These are phyloP conservation scores for Citrullus amarus DNA, from an alignment of 306 rosid genomes.

Conservation along the genomic window DNA sequence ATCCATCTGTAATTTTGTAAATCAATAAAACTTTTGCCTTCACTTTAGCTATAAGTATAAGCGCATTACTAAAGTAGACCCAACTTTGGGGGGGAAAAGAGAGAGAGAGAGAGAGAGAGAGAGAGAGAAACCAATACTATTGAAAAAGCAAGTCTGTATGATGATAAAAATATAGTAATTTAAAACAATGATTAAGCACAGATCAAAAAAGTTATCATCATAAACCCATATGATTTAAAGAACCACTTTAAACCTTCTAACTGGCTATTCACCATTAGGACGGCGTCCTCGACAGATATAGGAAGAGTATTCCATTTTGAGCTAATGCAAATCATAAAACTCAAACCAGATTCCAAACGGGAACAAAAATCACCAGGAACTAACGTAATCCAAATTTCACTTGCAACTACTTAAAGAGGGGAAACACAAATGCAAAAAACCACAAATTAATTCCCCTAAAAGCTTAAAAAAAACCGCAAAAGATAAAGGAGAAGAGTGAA, in stretches of 20 bases:
- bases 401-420: not conserved
- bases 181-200: not conserved
- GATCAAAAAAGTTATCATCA: not conserved
- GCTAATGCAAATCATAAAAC: not conserved
- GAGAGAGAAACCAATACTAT: not conserved
- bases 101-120: not conserved
- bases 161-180: not conserved
- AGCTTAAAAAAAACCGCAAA: not conserved
- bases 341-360: not conserved
- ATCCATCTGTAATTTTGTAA: constrained; percentile 1
- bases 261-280: not conserved
- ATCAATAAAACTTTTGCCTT: not conserved
- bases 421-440: not conserved
- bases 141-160: not conserved
- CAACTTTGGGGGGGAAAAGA: not conserved
- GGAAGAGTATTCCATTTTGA: not conserved
- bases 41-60: not conserved
- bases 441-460: not conserved
- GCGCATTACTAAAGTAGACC: constrained; percentile 2
- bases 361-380: not conserved
- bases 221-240: not conserved
- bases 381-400: not conserved
- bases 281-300: not conserved
- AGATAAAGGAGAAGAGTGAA: not conserved
- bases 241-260: not conserved